These are phyloP conservation scores for Giardia muris DNA, from an alignment of 208 protist species.

Conservation along the genomic window DNA sequence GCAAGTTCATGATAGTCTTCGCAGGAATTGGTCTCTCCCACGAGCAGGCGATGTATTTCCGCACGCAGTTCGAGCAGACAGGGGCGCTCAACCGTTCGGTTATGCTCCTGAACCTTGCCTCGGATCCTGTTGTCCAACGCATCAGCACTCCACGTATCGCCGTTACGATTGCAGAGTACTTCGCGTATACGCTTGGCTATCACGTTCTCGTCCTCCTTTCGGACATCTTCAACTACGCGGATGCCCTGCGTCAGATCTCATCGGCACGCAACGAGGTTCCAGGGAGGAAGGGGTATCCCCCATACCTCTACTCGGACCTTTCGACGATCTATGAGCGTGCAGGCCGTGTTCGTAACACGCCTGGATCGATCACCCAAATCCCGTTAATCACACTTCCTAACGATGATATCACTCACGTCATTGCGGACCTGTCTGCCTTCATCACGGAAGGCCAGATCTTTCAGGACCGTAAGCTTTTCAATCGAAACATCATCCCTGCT, in stretches of 20 bases:
- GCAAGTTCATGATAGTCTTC: slow-evolving; percentile 96
- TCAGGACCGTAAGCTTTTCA: slow-evolving; percentile 94
- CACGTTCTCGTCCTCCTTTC: slow-evolving; percentile 59
- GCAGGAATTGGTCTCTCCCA: slow-evolving; percentile 99
- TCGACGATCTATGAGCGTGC: slow-evolving; percentile 97
- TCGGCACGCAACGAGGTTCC: slow-evolving; percentile 97
- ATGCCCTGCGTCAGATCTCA: slow-evolving; percentile 97
- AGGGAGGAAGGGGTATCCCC: slow-evolving; percentile 94
- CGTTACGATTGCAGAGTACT: slow-evolving; percentile 96
- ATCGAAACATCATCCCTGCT: slow-evolving; percentile 90
- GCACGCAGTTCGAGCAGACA: slow-evolving; percentile 96
- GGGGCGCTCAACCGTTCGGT: slow-evolving; percentile 87
- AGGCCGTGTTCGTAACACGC: slow-evolving; percentile 70
- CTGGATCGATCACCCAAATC: slow-evolving; percentile 99
- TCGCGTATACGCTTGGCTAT: slow-evolving; percentile 96
- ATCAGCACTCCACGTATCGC: slow-evolving; percentile 94
- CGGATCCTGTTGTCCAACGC: slow-evolving; percentile 96
- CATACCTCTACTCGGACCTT: slow-evolving; percentile 99
- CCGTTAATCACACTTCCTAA: slow-evolving; percentile 99
- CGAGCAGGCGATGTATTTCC: slow-evolving; percentile 98
- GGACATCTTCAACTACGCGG: slow-evolving; percentile 99
- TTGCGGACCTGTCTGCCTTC: slow-evolving; percentile 99
- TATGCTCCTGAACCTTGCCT: slow-evolving; percentile 92
- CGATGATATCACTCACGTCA: slow-evolving; percentile 99
- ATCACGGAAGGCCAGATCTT: slow-evolving; percentile 98